Base-by-base conservation (phyloP, 2,329 filamentous ascomycete species). In the Cadophora malorum region DNA sequence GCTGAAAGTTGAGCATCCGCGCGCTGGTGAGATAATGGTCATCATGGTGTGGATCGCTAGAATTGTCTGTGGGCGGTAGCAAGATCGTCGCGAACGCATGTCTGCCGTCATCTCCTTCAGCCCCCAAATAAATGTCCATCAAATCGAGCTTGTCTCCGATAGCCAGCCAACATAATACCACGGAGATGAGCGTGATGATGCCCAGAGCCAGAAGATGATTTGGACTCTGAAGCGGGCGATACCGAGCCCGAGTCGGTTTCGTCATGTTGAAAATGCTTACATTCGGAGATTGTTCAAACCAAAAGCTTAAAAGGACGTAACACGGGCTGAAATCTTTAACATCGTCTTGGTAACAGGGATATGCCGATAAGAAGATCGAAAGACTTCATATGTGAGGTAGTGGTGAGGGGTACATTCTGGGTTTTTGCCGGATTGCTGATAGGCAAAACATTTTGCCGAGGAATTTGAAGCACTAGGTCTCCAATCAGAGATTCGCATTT, bases 1-100 rank as follows among this genome's bases (percentile, higher is more conserved):
- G 72, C 68, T 80, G 79, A 66, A 80, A 79, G 16, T 73, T 74
- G 12, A 81, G 73, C 49, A 79, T 71, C 3, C 79, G 78, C 0
- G 77, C 75, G 14, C 75, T 73, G 14, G 73, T 70, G 63, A 79
- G 79, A 70, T 81, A 81, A 1, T 35, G 49, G 31, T 73, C 67
- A 7, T 31, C 28, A 21, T 67, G 56, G 35, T 62, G 10, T 14
- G 31, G 10, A 12, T 65, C 49, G 14, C 8, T 58, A 16, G 28
- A 31, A 9, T 50, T 56, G 28, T 47, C 12, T 49, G 28, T n/a
- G 4, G 59, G 50, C n/a, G 65, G 58, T 3, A 63, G 16, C 9
- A 67, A 25, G 35, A 67, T 45, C 25, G 65, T 63, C 9, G 60
- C 65, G 41, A 67, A 63, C 21, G 65, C 65, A 33, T 23, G 55